phyloP scores from a whole-genome alignment of 2,329 filamentous ascomycete genomes.

The Neocatenulostroma microsporum region DNA sequence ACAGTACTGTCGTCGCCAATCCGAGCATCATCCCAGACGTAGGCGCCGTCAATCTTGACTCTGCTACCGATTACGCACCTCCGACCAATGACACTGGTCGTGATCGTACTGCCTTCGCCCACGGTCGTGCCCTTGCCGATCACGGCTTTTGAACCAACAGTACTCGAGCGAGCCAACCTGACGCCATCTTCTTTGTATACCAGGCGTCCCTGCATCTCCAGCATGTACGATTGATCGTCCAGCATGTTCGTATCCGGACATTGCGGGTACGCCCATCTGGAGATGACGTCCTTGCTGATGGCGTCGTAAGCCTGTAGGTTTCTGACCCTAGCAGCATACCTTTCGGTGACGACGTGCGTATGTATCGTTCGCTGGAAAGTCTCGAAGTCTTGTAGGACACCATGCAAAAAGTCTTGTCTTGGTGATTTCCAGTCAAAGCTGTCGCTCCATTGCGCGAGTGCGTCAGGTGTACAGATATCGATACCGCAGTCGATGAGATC shows the following conservation, averaged over 20 bases:
- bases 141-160: conserved; percentile 60
- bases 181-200: conserved; percentile 75
- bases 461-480: conserved; percentile 95
- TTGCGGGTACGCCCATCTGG: conserved; percentile 80
- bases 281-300: conserved; percentile 77
- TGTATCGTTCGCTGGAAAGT: conserved; percentile 96
- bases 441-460: conserved; percentile 90
- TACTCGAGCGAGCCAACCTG: conserved; percentile 62
- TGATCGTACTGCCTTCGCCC: conserved; percentile 61
- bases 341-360: conserved; percentile 71
- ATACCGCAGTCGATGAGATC: conserved; percentile 92
- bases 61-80: conserved; percentile 81
- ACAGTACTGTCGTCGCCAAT: conserved; percentile 72
- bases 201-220: conserved; percentile 58
- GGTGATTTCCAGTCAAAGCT: conserved; percentile 95
- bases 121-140: conserved; percentile 70
- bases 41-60: conserved; percentile 68
- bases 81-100: conserved; percentile 72
- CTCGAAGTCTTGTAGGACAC: conserved; percentile 93
- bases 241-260: conserved; percentile 84
- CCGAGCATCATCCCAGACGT: conserved; percentile 77
- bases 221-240: conserved; percentile 65
- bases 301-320: conserved; percentile 87
- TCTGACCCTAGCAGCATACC: conserved; percentile 78
- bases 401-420: conserved; percentile 79